Percentiles rank a stretch among this genome's conserved stretches.
These are phyloP conservation scores for Cercis canadensis DNA, from an alignment of 306 rosid genomes.

Conservation along the genomic window DNA sequence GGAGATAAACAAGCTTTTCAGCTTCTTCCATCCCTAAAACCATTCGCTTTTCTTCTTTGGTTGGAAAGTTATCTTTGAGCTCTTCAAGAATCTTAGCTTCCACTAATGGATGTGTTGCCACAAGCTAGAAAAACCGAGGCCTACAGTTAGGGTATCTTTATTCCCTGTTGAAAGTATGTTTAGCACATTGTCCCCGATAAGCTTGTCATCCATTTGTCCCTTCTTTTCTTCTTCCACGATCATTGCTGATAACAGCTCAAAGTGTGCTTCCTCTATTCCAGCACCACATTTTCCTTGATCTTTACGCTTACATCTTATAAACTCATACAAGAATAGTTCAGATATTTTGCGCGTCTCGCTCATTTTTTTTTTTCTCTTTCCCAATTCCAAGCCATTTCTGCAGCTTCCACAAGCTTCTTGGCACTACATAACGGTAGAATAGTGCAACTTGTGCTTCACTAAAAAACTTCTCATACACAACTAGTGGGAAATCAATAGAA, in stretches of 20 bases:
- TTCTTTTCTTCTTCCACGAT: background rate
- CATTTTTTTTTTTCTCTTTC: constrained; percentile 6
- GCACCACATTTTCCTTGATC: background rate
- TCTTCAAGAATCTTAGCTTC: constrained; percentile 40
- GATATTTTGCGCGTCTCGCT: constrained; percentile 21
- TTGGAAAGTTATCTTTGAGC: background rate
- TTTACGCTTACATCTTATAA: constrained; percentile 11
- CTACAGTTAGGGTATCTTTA: constrained; percentile 30
- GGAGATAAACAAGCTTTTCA: constrained; percentile 36
- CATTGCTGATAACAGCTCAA: constrained; percentile 38
- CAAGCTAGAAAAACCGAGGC: constrained; percentile 41
- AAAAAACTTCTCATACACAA: constrained; percentile 15
- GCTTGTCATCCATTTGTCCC: constrained; percentile 6
- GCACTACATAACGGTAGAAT: constrained; percentile 31
- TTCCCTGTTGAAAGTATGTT: constrained; percentile 31
- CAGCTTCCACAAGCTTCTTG: constrained; percentile 35
- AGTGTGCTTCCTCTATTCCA: background rate
- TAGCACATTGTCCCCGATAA: constrained; percentile 33
- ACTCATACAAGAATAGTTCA: constrained; percentile 12
- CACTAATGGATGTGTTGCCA: constrained; percentile 26
- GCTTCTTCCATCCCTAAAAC: constrained; percentile 6
- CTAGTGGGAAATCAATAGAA: constrained; percentile 22
- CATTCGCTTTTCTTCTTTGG: background rate
- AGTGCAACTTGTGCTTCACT: constrained; percentile 11
- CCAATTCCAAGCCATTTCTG: constrained; percentile 40